Base-by-base conservation (phyloP, 345 rosid species). In the Gossypium anomalum region DNA sequence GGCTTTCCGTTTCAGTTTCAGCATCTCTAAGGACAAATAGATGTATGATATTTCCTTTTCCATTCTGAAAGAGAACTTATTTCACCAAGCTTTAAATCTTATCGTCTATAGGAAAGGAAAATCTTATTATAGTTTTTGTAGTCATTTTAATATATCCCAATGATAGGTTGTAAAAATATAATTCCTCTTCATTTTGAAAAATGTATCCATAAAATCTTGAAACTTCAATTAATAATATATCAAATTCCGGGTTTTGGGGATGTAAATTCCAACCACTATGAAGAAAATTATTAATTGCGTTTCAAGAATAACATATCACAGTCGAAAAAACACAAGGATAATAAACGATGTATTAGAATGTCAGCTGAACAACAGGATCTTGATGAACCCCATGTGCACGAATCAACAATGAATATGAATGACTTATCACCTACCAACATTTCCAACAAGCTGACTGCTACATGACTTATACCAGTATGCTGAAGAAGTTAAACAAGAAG, bases 401-500 rank as follows among this genome's bases (percentile, higher is more conserved):
- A 20, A 44, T 66, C 70, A 20, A 7, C 52, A 66, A 66, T 44
- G 70, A 66, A 66, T 59, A 67, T 14, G 41, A 68, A 68, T 49
- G 58, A 57, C 22, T 68, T 13, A 5, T 17, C 57, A 15, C 27
- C 16, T 23, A 20, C 61, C 5, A 57, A 22, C 15, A 48, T 17
- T 47, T 17, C 59, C 7, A 10, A 47, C 34, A 71, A 56, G 27
- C 41, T 55, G 25, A 55, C 63, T 25, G 22, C 67, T 15, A 17
- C 22, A 48, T 3, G 56, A 41, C 56, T 67, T 48, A 3, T 48
- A 67, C 55, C 34, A 20, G 10, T 45, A 67, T 13, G 27, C 41
- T 8, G 71, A 14, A 15, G 63, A 56, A 9, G 27, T 19, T 2
- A 1, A 10, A 12, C 0, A 57, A 9, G 3, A 57, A 9, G 29